Evolutionary conservation across 257 asterid genomes (phyloP), one percentile per base, ranked within the genome.

Genomic region (Mentha longifolia): DNA sequence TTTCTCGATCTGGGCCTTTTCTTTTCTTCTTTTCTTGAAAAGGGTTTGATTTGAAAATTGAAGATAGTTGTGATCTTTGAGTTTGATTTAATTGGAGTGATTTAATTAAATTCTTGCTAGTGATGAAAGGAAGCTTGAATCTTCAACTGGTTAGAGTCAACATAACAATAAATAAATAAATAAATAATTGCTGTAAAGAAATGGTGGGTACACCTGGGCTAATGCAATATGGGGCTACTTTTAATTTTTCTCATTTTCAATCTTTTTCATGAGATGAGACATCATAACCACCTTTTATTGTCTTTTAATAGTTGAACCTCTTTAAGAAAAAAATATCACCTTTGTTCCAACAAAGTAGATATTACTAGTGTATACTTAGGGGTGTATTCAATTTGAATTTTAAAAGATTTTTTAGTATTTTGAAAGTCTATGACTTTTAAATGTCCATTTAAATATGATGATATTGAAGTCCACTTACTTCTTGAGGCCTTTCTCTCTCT

Each of bases 221-320:
- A 28, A 22, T 39, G 56, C 17, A 57, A 71, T 15, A 35, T 14
- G 49, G 55, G 54, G 60, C 35, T 46, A 73, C 39, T 22, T 42
- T 63, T 25, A 55, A 22, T 19, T 62, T 62, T 67, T 54, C 50
- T 6, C 58, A 15, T 17, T 66, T 19, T 45, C 42, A 43, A 41
- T 67, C 35, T 56, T 67, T 66, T 22, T 45, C 72, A 15, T 57
- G 70, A 33, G 56, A 72, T 66, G 74, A 51, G 85, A 80, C 81
- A 70, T 71, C 60, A 35, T 68, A 82, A 49, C 84, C 79, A 77
- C 78, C 25, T 54, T n/a, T 61, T 49, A 49, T 77, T 85, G 90
- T 81, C 85, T 74, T 79, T 72, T 71, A 30, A 58, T 67, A 28
- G 63, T 74, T 57, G 47, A 43, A 60, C n/a, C 66, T 49, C 6